Conservation (phyloP, 371 early-diverging fungal species). For the Mucor piriformis region DNA sequence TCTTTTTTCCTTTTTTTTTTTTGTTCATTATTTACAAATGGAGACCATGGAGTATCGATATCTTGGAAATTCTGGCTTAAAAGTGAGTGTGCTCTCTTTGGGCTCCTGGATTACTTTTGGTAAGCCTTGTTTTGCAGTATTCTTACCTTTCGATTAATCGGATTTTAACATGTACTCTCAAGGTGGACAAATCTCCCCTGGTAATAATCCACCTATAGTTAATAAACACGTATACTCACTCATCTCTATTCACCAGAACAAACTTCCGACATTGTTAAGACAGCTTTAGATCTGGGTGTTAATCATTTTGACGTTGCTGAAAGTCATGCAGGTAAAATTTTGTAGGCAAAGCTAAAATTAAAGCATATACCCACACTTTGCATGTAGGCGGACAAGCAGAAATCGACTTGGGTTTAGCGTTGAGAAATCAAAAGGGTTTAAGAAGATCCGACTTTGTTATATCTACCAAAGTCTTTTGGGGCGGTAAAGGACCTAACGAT, state of each 20-base stretch:
- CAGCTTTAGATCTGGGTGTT: slow-evolving; percentile 76
- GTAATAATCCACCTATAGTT: slow-evolving; percentile 21
- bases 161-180: too few relatives aligned
- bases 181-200: slow-evolving; percentile 65
- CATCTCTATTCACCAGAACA: slow-evolving; percentile 34
- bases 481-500: slow-evolving; percentile 81
- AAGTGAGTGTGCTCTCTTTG: slow-evolving; percentile 59
- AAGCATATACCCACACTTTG: too few relatives aligned
- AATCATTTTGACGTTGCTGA: slow-evolving; percentile 88
- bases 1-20: slow-evolving; percentile 1
- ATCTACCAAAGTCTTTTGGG: slow-evolving; percentile 87
- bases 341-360: too few relatives aligned
- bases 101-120: slow-evolving; percentile 71
- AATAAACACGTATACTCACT: neutral
- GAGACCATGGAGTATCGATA: slow-evolving; percentile 78
- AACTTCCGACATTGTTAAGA: slow-evolving; percentile 70
- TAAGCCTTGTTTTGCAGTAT: slow-evolving; percentile 16
- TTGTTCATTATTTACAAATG: slow-evolving; percentile 4
- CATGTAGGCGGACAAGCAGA: slow-evolving; percentile 72
- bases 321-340: slow-evolving; percentile 66
- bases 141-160: neutral
- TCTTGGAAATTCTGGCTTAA: slow-evolving; percentile 81
- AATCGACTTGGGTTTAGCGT: slow-evolving; percentile 76
- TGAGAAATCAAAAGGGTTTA: slow-evolving; percentile 66
- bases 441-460: slow-evolving; percentile 77